Evolutionary conservation across 805 yeast species (phyloP).

Genomic region (Ogataea trehaloabstinens): DNA sequence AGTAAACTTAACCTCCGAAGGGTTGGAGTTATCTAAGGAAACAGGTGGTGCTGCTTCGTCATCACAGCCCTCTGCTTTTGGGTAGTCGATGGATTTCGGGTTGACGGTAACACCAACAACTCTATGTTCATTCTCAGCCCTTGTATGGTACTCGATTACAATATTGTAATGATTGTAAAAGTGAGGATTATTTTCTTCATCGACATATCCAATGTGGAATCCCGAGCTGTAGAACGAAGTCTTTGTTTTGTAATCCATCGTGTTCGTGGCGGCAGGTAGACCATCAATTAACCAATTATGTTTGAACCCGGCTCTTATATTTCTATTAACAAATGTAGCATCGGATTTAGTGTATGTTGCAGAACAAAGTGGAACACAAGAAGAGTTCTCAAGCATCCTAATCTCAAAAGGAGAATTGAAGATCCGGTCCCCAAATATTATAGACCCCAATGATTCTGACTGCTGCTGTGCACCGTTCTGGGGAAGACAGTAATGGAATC

Average conservation of each 20-base stretch:
- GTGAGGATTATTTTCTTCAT: constrained; percentile 50
- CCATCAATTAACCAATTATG: constrained; percentile 96
- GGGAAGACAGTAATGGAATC: constrained; percentile 84
- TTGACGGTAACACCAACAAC: constrained; percentile 87
- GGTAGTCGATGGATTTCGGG: constrained; percentile 54
- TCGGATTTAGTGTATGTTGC: constrained; percentile 61
- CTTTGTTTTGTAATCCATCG: constrained; percentile 56
- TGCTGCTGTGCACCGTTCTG: constrained; percentile 63
- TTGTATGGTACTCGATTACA: constrained; percentile 75
- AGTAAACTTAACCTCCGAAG: constrained; percentile 68
- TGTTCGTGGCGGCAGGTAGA: constrained; percentile 78
- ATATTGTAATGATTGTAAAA: constrained; percentile 82
- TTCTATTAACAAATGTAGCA: constrained; percentile 70
- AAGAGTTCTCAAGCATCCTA: constrained; percentile 68
- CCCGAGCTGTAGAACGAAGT: constrained; percentile 74
- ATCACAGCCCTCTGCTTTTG: constrained; percentile 18
- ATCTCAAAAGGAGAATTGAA: constrained; percentile 87
- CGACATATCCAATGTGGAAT: constrained; percentile 73
- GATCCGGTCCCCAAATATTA: constrained; percentile 93
- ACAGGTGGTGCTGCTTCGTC: constrained; percentile 35
- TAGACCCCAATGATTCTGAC: constrained; percentile 87
- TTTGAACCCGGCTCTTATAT: constrained; percentile 77
- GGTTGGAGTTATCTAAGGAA: constrained; percentile 45
- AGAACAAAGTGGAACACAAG: constrained; percentile 69
- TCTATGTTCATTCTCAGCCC: constrained; percentile 65